Evolutionary conservation across 23 red algal species (phyloP).

Genomic region (Cyanidiococcus yangmingshanensis): DNA sequence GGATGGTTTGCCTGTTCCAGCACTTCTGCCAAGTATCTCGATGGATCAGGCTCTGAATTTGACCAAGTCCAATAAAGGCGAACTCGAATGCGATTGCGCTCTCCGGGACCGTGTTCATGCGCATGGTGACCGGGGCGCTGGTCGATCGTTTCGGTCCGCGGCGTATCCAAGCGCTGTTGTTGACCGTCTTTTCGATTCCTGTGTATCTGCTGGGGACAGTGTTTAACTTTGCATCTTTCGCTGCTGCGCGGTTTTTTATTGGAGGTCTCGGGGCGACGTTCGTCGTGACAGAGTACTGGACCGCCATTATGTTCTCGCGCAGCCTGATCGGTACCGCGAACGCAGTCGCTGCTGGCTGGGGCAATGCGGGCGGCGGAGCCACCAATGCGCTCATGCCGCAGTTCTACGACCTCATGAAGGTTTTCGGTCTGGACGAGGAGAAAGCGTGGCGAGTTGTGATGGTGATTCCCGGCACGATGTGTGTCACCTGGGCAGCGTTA

Average conservation of each 20-base stretch:
- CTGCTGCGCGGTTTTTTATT: conserved; percentile 79
- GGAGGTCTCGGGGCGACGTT: conserved; percentile 82
- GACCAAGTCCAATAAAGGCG: conserved; percentile 29
- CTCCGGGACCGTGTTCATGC: conserved; percentile 71
- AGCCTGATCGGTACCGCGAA: conserved; percentile 78
- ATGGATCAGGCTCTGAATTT: background rate
- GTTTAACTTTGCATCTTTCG: conserved; percentile 49
- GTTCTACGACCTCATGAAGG: conserved; percentile 40
- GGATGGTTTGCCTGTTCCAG: conserved; percentile 89
- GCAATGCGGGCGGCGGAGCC: conserved; percentile 86
- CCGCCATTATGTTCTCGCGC: conserved; percentile 59
- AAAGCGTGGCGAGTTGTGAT: conserved; percentile 58
- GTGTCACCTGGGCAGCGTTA: conserved; percentile 26
- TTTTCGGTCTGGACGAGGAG: conserved; percentile 27
- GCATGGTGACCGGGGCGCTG: conserved; percentile 60
- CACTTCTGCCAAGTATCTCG: conserved; percentile 41
- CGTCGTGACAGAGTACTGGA: conserved; percentile 92
- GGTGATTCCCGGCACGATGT: conserved; percentile 49
- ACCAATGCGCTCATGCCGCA: conserved; percentile 86
- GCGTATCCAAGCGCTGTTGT: conserved; percentile 30
- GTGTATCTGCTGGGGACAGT: conserved; percentile 54
- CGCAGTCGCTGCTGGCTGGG: conserved; percentile 80
- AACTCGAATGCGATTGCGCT: conserved; percentile 63
- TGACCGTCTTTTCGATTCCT: conserved; percentile 76
- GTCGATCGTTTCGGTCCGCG: conserved; percentile 82